These are phyloP conservation scores for Phoenix dactylifera DNA, from an alignment of 176 grass and related monocot species.

Conservation along the genomic window DNA sequence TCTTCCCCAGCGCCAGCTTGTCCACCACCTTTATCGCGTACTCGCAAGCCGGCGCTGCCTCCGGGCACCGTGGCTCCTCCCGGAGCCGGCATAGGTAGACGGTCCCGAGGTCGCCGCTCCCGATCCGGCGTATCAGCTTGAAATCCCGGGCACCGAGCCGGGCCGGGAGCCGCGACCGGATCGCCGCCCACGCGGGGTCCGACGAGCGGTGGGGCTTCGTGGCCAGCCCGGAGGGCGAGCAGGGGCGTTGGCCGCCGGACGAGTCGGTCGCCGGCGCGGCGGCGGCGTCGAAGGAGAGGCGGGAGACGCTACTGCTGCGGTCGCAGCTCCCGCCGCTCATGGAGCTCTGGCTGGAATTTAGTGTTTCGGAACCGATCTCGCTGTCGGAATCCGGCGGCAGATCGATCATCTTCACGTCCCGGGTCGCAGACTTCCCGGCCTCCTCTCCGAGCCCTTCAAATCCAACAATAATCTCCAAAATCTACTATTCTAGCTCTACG, in stretches of 20 bases:
- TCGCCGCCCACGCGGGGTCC: conserved; percentile 54
- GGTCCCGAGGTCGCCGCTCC: conserved; percentile 85
- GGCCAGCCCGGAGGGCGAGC: background rate
- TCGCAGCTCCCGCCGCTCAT: conserved; percentile 38
- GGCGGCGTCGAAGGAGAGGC: conserved; percentile 45
- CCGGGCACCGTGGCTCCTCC: conserved; percentile 1
- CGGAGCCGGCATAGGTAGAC: conserved; percentile 86
- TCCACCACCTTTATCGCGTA: conserved; percentile 99
- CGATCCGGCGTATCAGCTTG: conserved; percentile 73
- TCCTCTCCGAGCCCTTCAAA: background rate
- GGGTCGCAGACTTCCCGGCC: background rate
- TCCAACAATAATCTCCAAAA: no score
- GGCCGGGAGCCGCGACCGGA: conserved; percentile 18
- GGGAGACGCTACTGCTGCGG: conserved; percentile 40
- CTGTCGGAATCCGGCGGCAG: conserved; percentile 25
- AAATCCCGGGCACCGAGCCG: conserved; percentile 65
- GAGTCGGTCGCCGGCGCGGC: conserved; percentile 5
- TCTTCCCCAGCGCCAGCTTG: conserved; percentile 54
- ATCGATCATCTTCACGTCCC: conserved; percentile 5
- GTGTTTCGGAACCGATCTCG: conserved; percentile 42
- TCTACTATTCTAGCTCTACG: no score
- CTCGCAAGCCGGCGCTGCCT: conserved; percentile 18
- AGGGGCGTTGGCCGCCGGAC: conserved; percentile 4
- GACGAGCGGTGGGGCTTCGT: conserved; percentile 63
- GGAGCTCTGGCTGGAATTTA: conserved; percentile 77